These are phyloP conservation scores for Candida sp. DNA, from an alignment of 1,139 yeast species.

Conservation along the genomic window DNA sequence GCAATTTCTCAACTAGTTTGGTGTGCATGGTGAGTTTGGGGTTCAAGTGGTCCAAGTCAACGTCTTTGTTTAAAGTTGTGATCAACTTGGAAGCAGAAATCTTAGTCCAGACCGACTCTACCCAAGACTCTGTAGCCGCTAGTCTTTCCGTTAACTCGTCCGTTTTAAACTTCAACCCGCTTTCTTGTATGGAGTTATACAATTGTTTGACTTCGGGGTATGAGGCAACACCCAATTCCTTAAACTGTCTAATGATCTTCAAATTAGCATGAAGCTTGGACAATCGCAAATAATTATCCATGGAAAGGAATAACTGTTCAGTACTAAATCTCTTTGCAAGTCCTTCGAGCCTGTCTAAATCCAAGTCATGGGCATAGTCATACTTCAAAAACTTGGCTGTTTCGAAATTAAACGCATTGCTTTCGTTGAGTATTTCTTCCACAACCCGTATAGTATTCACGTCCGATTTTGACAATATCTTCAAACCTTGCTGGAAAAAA, in stretches of 20 bases:
- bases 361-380: slow-evolving; percentile 27
- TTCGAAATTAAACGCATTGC: slow-evolving; percentile 32
- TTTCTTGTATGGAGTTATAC: slow-evolving; percentile 24
- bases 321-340: slow-evolving; percentile 28
- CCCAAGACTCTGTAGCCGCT: slow-evolving; percentile 46
- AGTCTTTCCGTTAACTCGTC: slow-evolving; percentile 24
- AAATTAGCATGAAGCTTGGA: slow-evolving; percentile 30
- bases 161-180: slow-evolving; percentile 28
- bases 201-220: slow-evolving; percentile 30
- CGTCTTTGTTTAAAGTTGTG: slow-evolving; percentile 27
- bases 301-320: slow-evolving; percentile 30
- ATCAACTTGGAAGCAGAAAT: slow-evolving; percentile 34
- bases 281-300: slow-evolving; percentile 29
- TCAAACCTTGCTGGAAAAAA: slow-evolving; percentile 46
- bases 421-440: slow-evolving; percentile 29
- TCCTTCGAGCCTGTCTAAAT: slow-evolving; percentile 23
- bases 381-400: slow-evolving; percentile 29
- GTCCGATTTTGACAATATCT: slow-evolving; percentile 34
- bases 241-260: slow-evolving; percentile 24
- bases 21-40: slow-evolving; percentile 23
- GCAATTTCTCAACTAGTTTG: slow-evolving; percentile 29
- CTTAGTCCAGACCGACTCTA: slow-evolving; percentile 21
- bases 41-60: slow-evolving; percentile 20
- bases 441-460: slow-evolving; percentile 23
- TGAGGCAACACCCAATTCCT: slow-evolving; percentile 17